Conservation (phyloP, 2,329 filamentous ascomycete genomes). For the Harringtonia lauricola region DNA sequence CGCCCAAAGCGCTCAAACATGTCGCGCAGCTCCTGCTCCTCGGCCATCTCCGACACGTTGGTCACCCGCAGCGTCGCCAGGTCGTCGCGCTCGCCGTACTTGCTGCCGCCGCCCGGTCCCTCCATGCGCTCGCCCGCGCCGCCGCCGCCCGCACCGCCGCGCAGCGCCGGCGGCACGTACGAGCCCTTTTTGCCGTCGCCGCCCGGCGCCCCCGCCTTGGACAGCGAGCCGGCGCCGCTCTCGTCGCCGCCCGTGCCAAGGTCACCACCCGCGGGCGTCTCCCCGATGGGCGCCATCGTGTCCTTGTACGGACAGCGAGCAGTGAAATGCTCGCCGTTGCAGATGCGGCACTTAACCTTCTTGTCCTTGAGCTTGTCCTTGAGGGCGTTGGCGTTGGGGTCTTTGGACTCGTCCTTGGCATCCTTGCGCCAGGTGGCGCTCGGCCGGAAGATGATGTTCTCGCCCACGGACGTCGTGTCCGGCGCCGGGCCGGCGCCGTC, state of each 20-base stretch:
- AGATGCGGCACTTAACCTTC: conserved; percentile 99
- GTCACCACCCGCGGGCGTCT: conserved; percentile 47
- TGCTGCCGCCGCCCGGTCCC: conserved; percentile 40
- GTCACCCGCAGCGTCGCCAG: conserved; percentile 93
- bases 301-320: conserved; percentile 99
- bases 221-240: conserved; percentile 30
- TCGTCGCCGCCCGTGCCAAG: conserved; percentile 44
- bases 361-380: conserved; percentile 90
- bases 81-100: conserved; percentile 89
- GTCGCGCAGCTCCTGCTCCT: conserved; percentile 88
- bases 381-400: conserved; percentile 60
- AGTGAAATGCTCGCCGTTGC: conserved; percentile 97
- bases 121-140: conserved; percentile 54
- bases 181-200: conserved; percentile 62
- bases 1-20: conserved; percentile 97
- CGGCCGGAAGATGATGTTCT: conserved; percentile 97
- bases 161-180: conserved; percentile 89
- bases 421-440: conserved; percentile 89
- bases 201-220: conserved; percentile 36
- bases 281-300: conserved; percentile 84
- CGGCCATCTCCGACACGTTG: conserved; percentile 96
- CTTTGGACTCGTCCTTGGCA: conserved; percentile 66
- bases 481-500: conserved; percentile 71
- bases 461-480: conserved; percentile 86
- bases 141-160: conserved; percentile 63